phyloP scores from a whole-genome alignment of 345 rosid genomes.

The Carallia brachiata region DNA sequence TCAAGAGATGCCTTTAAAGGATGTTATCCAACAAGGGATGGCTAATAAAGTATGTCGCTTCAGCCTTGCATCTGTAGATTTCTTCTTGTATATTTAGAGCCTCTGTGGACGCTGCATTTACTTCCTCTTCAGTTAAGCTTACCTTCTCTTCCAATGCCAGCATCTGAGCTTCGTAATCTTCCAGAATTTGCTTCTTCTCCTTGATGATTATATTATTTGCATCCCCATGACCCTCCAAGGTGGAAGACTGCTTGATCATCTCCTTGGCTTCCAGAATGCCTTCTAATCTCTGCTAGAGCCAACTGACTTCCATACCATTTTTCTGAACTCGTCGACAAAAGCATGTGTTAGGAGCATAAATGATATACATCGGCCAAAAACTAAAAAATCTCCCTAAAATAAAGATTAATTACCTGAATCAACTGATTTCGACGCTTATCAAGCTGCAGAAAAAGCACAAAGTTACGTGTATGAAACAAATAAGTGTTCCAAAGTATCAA shows the following conservation, averaged over 20 bases:
- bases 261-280: constrained; percentile 5
- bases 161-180: constrained; percentile 2
- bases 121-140: background rate
- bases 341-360: no score
- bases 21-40: background rate
- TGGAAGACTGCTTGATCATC: background rate
- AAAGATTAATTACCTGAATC: no score
- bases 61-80: background rate
- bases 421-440: no score
- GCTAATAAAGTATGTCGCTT: constrained; percentile 4
- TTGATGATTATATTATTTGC: background rate
- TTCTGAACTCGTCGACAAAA: no score
- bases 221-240: background rate
- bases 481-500: no score
- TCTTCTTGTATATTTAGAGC: background rate
- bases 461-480: no score
- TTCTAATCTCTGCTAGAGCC: background rate
- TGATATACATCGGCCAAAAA: no score
- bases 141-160: background rate
- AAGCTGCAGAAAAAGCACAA: no score
- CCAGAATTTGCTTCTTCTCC: background rate
- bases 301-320: no score
- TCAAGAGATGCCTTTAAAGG: background rate
- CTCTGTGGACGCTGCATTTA: background rate
- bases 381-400: no score